phyloP scores from a whole-genome alignment of 345 rosid genomes.

The Moricandia arvensis region DNA sequence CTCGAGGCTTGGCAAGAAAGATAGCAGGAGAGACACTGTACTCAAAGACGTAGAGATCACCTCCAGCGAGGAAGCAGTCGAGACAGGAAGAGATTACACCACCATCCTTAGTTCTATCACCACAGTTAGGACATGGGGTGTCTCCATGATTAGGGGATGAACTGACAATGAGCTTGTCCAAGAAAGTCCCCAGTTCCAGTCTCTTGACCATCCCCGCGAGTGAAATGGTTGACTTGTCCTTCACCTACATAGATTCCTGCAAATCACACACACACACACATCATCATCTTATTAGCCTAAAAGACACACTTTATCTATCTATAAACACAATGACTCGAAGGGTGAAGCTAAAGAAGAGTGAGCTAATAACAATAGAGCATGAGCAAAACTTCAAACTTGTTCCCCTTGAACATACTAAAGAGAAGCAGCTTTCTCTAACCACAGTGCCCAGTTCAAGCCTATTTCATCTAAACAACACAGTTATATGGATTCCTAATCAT shows the following conservation, averaged over 20 bases:
- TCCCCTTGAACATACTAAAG: neutral
- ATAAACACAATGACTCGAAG: neutral
- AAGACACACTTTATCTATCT: neutral
- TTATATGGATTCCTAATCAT: neutral
- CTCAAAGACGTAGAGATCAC: slow-evolving; percentile 65
- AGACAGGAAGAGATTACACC: slow-evolving; percentile 75
- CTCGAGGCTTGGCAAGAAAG: slow-evolving; percentile 70
- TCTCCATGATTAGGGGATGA: slow-evolving; percentile 42
- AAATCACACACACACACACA: slow-evolving; percentile 12
- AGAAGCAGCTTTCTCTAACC: neutral
- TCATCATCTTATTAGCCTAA: neutral
- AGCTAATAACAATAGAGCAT: neutral
- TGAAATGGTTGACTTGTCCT: slow-evolving; percentile 79
- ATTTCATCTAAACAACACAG: neutral
- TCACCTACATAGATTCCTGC: slow-evolving; percentile 75
- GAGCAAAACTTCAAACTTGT: neutral
- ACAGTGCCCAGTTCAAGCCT: slow-evolving; percentile 7
- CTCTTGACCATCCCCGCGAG: slow-evolving; percentile 77
- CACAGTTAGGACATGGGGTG: slow-evolving; percentile 63
- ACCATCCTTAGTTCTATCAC: slow-evolving; percentile 47
- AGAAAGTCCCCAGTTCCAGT: slow-evolving; percentile 67
- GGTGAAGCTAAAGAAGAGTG: neutral
- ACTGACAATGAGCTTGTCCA: slow-evolving; percentile 63
- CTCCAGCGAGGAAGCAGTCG: slow-evolving; percentile 70
- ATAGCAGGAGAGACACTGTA: slow-evolving; percentile 51